Base-by-base conservation (phyloP, 768 basidiomycete genomes). In the Termitomyces sp. region DNA sequence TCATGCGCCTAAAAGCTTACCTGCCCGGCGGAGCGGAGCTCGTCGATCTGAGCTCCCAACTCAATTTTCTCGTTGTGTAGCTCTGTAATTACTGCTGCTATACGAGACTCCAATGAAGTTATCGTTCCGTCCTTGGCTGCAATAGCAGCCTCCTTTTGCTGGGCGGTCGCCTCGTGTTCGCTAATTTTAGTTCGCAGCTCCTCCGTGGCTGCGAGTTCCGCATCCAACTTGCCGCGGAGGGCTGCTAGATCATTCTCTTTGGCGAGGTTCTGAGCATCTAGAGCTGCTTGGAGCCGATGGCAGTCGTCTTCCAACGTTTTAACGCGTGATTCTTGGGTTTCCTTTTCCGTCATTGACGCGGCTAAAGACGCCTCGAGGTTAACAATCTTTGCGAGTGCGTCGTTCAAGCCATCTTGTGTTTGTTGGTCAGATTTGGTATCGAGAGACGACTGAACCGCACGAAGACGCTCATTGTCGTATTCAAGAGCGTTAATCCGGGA, bases 21-120 rank as follows among this genome's bases (percentile, higher is more conserved):
- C 78, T 95, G 92, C 36, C 95, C 95, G 26, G 95, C 96, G 61
- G 82, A 78, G 32, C 92, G 81, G 42, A 98, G 79, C 66, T 94
- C 90, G 55, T 96, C 89, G 1, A 97, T 84, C 63, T 94, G 88
- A 0, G 67, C 69, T 13, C 79, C 79, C 36, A 96, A 74, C 63
- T 94, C 92, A 46, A 69, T 74, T 44, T 84, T 79, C 62, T 92
- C 91, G 10, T 79, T 71, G 24, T 77, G 74, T 18, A 77, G 65
- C 47, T 76, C 72, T 5, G 61, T 54, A 27, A 59, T 63, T 1
- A 67, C 62, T 18, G 66, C 65, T 32, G 71, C 66, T 14, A 79
- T 53, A 42, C 69, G 68, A 27, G 54, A 55, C 53, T 83, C 78
- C 56, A 92, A 73, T 20, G 78, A 65, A 47, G 72, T 68, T 32